Evolutionary conservation across 768 basidiomycete species (phyloP).

Genomic region (Tubosaeta brunneosetosa): DNA sequence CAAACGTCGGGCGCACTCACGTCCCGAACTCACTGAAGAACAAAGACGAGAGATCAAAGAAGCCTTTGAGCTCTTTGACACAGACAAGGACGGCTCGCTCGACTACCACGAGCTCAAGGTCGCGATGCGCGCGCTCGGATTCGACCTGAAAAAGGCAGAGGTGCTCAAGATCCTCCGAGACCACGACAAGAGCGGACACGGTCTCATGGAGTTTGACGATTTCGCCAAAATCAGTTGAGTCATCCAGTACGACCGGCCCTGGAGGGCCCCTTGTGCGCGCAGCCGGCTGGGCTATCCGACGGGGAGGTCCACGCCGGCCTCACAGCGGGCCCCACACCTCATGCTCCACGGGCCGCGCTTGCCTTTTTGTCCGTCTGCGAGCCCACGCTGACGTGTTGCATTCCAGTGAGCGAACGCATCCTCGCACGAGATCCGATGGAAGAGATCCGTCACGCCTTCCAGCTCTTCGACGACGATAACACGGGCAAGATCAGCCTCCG

Average conservation of each 20-base stretch:
- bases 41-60: conserved; percentile 97
- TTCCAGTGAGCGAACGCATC: conserved; percentile 88
- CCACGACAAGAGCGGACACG: conserved; percentile 77
- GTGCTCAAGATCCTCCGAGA: conserved; percentile 92
- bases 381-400: conserved; percentile 18
- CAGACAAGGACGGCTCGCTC: conserved; percentile 93
- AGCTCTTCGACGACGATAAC: conserved; percentile 93
- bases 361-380: not conserved
- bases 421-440: conserved; percentile 93
- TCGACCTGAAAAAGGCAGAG: conserved; percentile 98
- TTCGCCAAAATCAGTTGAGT: conserved; percentile 87
- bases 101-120: conserved; percentile 99
- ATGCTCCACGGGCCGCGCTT: not conserved
- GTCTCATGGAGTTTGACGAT: conserved; percentile 87
- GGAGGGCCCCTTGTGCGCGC: too few relatives aligned
- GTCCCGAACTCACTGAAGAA: conserved; percentile 82
- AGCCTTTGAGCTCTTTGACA: conserved; percentile 98
- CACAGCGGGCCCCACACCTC: too few relatives aligned
- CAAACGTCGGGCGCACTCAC: conserved; percentile 66
- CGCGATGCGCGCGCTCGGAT: conserved; percentile 95
- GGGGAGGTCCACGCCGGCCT: too few relatives aligned
- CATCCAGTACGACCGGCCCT: not conserved
- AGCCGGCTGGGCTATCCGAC: too few relatives aligned
- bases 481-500: conserved; percentile 91
- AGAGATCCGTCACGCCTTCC: conserved; percentile 93